These are phyloP conservation scores for Sordariomycetes sp. DNA, from an alignment of 2,329 filamentous ascomycete species.

Conservation along the genomic window DNA sequence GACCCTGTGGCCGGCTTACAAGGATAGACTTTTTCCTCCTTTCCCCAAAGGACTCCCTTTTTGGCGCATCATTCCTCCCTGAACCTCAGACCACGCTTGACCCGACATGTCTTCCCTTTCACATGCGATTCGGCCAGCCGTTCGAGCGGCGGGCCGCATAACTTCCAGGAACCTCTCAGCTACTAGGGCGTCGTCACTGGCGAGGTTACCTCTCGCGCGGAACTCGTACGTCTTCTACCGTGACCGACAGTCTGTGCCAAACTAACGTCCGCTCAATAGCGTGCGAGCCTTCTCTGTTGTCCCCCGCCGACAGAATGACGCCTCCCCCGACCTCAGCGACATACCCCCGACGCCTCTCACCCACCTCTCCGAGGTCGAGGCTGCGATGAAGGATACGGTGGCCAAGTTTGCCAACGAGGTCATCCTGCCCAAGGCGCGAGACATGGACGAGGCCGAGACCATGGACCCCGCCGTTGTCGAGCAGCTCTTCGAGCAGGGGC, in stretches of 20 bases:
- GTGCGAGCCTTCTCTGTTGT: conserved; percentile 52
- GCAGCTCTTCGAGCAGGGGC: conserved; percentile 90
- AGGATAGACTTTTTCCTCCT: background rate
- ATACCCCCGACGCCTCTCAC: conserved; percentile 87
- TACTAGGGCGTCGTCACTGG: background rate
- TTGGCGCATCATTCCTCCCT: background rate
- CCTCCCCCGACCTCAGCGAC: conserved; percentile 52
- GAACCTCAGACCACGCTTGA: background rate
- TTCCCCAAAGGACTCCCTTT: background rate
- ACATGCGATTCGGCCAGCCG: conserved; percentile 6
- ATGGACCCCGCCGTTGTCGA: conserved; percentile 88
- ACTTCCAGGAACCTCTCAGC: background rate
- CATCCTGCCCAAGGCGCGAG: conserved; percentile 81
- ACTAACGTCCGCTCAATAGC: conserved; percentile 11
- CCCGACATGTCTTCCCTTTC: conserved; percentile 7
- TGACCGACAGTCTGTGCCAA: background rate
- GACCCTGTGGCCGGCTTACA: background rate
- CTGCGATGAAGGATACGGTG: conserved; percentile 81
- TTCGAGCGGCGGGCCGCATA: background rate
- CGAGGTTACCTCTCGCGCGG: background rate
- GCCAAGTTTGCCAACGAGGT: conserved; percentile 84
- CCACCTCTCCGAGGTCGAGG: conserved; percentile 82
- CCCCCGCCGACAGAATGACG: conserved; percentile 35
- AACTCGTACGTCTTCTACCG: background rate
- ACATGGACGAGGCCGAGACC: conserved; percentile 93